Evolutionary conservation across 1,284 basidiomycete species (phyloP), one percentile per base, ranked within the genome.

Genomic region (Marasmius oreades): DNA sequence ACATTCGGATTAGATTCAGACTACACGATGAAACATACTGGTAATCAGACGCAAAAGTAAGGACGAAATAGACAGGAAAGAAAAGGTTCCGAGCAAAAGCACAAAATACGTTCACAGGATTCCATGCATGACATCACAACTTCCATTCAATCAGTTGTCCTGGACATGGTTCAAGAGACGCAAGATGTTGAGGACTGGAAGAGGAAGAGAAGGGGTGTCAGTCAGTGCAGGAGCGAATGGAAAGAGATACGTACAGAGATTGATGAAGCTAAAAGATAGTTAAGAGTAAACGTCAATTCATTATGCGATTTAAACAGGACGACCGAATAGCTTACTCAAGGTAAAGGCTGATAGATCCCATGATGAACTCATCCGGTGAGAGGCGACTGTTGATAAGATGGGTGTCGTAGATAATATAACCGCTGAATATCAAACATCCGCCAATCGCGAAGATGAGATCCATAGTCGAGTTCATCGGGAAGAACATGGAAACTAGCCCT

Each of bases 291-390:
- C 22, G 44, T 31, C 61, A 42, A 52, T 59, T 59, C 39, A 6
- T 42, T n/a, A 20, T 61, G 55, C 18, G 45, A 51, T 48, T 37
- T 22, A 7, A 55, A 22, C 44, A 18, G 39, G 43, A 1, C 22
- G 51, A 36, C 7, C 43, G 39, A 68, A 68, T n/a, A 51, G 79
- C 82, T 62, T 68, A 89, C 86, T 94, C 92, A 57, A 94, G 86
- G 71, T 94, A 96, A 37, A 96, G 83, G 62, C 85, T 89, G 69
- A 96, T 87, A 46, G 89, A 80, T 50, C 86, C 93, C 74, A 93
- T 76, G 60, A 95, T 93, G 73, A 83, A 95, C 68, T 95, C 93
- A 62, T 95, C 93, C 0, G 92, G 90, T 12, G 88, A 90, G 34
- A 95, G 74, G 55, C 84, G 81, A 60, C 82, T 84, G 70, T 88